Percentiles rank a stretch among this genome's conserved stretches.
Evolutionary conservation across 106 monocot genomes (phyloP).

Genomic region (Iris macrosiphon): DNA sequence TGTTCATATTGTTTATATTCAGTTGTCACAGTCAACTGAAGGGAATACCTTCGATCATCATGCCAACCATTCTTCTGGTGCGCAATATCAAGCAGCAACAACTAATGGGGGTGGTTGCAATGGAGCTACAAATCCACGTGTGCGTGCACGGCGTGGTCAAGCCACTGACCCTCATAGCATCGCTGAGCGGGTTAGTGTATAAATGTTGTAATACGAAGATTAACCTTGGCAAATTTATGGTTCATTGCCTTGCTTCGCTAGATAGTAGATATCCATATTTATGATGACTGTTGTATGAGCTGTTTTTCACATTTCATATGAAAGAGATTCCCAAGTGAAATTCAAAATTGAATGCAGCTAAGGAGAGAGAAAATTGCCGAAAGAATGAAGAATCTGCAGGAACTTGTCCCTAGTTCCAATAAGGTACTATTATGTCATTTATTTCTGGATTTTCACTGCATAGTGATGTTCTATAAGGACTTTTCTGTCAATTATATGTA

Average conservation of each 20-base stretch:
- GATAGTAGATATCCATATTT: too few relatives aligned
- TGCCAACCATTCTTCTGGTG: conserved; percentile 14
- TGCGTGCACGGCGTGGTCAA: conserved; percentile 71
- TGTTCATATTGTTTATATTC: background rate
- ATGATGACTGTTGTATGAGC: too few relatives aligned
- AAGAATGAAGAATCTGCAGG: conserved; percentile 88
- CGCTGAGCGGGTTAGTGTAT: conserved; percentile 70
- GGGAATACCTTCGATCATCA: conserved; percentile 14
- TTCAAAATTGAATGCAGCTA: conserved; percentile 29
- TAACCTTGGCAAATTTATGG: background rate
- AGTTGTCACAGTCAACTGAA: conserved; percentile 6
- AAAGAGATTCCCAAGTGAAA: background rate
- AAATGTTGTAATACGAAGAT: background rate
- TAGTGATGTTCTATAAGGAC: too few relatives aligned
- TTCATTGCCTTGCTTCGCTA: too few relatives aligned
- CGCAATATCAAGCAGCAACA: conserved; percentile 13
- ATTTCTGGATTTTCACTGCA: background rate
- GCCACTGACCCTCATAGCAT: conserved; percentile 96
- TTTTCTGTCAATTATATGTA: too few relatives aligned
- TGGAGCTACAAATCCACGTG: conserved; percentile 37
- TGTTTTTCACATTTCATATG: background rate
- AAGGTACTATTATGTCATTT: conserved; percentile 51
- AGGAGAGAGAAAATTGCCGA: conserved; percentile 92
- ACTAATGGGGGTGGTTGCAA: conserved; percentile 29
- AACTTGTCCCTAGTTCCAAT: conserved; percentile 86